phyloP scores from a whole-genome alignment of 2,329 filamentous ascomycete genomes.

The Teratosphaeria destructans region DNA sequence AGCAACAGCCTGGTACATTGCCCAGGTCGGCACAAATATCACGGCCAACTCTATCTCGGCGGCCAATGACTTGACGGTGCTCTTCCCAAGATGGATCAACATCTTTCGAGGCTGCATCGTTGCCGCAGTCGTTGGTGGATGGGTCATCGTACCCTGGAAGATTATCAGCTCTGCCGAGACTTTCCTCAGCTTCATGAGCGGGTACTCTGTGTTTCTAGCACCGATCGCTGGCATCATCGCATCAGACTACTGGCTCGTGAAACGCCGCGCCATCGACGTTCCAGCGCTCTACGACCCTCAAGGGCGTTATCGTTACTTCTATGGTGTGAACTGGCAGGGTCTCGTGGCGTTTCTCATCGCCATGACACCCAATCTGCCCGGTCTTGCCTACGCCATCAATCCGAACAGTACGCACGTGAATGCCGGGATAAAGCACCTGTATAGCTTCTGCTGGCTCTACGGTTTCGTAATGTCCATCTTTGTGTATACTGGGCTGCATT shows the following conservation, averaged over 20 bases:
- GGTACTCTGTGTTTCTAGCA: conserved; percentile 54
- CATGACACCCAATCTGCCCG: conserved; percentile 1
- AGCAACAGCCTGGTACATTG: conserved; percentile 42
- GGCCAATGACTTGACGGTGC: conserved; percentile 4
- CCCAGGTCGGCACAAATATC: conserved; percentile 5
- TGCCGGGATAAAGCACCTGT: conserved; percentile 8
- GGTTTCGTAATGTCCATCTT: conserved; percentile 49
- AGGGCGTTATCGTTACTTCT: conserved; percentile 1
- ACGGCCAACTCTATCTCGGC: conserved; percentile 5
- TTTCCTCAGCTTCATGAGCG: conserved; percentile 18
- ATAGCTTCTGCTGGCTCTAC: conserved; percentile 53
- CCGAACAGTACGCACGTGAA: background rate
- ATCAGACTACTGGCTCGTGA: conserved; percentile 49
- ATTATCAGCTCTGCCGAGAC: conserved; percentile 4
- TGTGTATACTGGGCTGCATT: conserved; percentile 44
- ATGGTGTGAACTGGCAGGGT: conserved; percentile 33
- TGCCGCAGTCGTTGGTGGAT: conserved; percentile 4
- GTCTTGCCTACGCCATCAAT: conserved; percentile 1
- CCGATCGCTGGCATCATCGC: conserved; percentile 47
- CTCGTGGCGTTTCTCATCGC: conserved; percentile 1
- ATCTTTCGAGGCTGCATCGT: conserved; percentile 4
- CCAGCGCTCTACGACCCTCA: conserved; percentile 41
- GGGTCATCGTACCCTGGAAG: conserved; percentile 7
- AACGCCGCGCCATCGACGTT: conserved; percentile 27
- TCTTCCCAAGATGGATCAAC: conserved; percentile 4